phyloP scores from a whole-genome alignment of 1,284 basidiomycete genomes.

The Ganoderma meredithae region DNA sequence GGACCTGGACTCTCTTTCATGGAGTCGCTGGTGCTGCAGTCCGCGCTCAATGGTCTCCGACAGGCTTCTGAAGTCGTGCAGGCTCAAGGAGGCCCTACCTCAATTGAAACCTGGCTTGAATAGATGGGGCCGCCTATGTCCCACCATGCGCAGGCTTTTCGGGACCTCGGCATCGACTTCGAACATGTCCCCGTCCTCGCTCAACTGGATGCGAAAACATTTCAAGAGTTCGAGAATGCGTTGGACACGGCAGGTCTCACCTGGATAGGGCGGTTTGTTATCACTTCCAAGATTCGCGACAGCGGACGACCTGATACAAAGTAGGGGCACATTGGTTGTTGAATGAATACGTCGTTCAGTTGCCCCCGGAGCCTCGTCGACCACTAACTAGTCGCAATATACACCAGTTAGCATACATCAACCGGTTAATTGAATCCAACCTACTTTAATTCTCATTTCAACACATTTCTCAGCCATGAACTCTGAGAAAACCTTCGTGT shows the following conservation, averaged over 20 bases:
- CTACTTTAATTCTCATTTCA: not conserved
- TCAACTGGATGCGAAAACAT: constrained; percentile 17
- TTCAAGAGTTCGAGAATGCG: constrained; percentile 20
- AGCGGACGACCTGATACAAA: not conserved
- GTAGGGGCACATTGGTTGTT: not conserved
- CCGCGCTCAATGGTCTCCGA: constrained; percentile 14
- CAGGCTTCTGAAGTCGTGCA: not conserved
- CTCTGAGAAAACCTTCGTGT: no score
- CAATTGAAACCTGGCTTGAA: constrained; percentile 17
- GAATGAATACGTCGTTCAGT: not conserved
- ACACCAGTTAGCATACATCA: not conserved
- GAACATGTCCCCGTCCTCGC: constrained; percentile 22
- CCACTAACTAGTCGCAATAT: not conserved
- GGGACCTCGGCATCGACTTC: constrained; percentile 17
- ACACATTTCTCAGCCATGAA: no score
- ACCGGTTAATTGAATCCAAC: not conserved
- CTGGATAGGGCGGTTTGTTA: constrained; percentile 21
- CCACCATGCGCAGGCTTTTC: constrained; percentile 11
- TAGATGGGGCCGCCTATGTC: constrained; percentile 12
- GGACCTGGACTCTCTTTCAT: constrained; percentile 23
- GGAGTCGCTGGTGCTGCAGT: constrained; percentile 23
- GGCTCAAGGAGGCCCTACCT: not conserved
- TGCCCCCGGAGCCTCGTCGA: not conserved
- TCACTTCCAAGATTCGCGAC: constrained; percentile 10
- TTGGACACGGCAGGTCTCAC: constrained; percentile 11